Percentiles rank a stretch among this genome's conserved stretches.
phyloP scores from a whole-genome alignment of 163 green algal species.

The Smithsoniella earleae region DNA sequence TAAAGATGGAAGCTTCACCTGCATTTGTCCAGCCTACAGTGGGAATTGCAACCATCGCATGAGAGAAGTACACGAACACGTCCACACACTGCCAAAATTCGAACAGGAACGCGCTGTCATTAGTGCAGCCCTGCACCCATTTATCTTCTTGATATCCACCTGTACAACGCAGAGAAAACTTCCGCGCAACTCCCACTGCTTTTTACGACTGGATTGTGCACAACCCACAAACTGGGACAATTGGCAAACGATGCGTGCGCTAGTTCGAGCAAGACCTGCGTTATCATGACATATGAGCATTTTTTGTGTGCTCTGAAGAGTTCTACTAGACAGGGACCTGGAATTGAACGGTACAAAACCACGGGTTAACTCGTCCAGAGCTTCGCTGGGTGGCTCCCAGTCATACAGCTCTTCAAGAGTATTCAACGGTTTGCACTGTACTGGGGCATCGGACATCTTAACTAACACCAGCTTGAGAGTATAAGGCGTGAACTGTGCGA shows the following conservation, averaged over 20 bases:
- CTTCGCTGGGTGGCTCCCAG: background rate
- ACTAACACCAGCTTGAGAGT: too few species aligned
- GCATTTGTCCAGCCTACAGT: slow-evolving; percentile 60
- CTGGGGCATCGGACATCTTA: too few species aligned
- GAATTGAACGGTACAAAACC: background rate
- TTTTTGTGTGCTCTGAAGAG: background rate
- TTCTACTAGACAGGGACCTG: too few species aligned
- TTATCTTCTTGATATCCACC: slow-evolving; percentile 45
- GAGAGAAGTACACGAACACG: slow-evolving; percentile 80
- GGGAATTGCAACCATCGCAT: slow-evolving; percentile 70
- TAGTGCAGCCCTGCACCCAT: slow-evolving; percentile 31
- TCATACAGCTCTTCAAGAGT: slow-evolving; percentile 4
- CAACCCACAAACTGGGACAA: background rate
- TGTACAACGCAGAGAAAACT: background rate
- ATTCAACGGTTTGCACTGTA: background rate
- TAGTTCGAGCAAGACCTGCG: slow-evolving; percentile 1
- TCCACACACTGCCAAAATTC: slow-evolving; percentile 63
- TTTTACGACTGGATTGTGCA: background rate
- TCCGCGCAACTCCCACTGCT: background rate
- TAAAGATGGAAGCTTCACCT: too few species aligned
- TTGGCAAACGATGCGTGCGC: background rate
- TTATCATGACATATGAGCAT: slow-evolving; percentile 16
- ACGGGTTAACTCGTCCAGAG: background rate
- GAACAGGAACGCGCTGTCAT: slow-evolving; percentile 42
- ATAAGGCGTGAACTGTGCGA: too few species aligned